Evolutionary conservation across 805 yeast genomes (phyloP).

Genomic region (Cyberlindnera meyerae): DNA sequence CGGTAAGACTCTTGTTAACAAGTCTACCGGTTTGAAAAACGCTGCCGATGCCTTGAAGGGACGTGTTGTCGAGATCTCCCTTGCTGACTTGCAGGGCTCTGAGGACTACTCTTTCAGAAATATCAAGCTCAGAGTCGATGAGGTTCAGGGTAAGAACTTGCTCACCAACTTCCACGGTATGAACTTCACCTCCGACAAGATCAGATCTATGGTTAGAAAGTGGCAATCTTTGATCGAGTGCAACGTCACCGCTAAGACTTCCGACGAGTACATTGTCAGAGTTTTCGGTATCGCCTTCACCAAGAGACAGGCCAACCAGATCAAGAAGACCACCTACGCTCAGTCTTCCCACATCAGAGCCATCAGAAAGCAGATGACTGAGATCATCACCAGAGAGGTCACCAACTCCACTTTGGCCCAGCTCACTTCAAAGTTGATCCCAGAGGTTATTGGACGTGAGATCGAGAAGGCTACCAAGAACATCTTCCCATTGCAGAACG

Average conservation of each 20-base stretch:
- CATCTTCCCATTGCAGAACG: slow-evolving; percentile 97
- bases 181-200: slow-evolving; percentile 96
- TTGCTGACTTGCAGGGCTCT: slow-evolving; percentile 97
- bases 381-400: slow-evolving; percentile 95
- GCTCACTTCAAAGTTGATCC: slow-evolving; percentile 94
- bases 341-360: slow-evolving; percentile 90
- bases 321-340: slow-evolving; percentile 97
- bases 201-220: slow-evolving; percentile 96
- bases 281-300: slow-evolving; percentile 97
- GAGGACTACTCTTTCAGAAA: slow-evolving; percentile 99
- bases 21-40: slow-evolving; percentile 95
- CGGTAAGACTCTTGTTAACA: slow-evolving; percentile 98
- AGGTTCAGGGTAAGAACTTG: slow-evolving; percentile 97
- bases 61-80: slow-evolving; percentile 90
- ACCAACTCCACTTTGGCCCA: slow-evolving; percentile 92
- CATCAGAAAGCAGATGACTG: slow-evolving; percentile 87
- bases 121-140: slow-evolving; percentile 96
- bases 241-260: slow-evolving; percentile 95
- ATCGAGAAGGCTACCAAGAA: slow-evolving; percentile 93
- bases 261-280: slow-evolving; percentile 96
- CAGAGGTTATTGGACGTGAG: slow-evolving; percentile 98
- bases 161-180: slow-evolving; percentile 99
- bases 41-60: slow-evolving; percentile 98
- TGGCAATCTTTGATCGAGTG: slow-evolving; percentile 99
- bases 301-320: slow-evolving; percentile 94